Conservation (phyloP, 345 rosid genomes). For the Rubroshorea leprosula region DNA sequence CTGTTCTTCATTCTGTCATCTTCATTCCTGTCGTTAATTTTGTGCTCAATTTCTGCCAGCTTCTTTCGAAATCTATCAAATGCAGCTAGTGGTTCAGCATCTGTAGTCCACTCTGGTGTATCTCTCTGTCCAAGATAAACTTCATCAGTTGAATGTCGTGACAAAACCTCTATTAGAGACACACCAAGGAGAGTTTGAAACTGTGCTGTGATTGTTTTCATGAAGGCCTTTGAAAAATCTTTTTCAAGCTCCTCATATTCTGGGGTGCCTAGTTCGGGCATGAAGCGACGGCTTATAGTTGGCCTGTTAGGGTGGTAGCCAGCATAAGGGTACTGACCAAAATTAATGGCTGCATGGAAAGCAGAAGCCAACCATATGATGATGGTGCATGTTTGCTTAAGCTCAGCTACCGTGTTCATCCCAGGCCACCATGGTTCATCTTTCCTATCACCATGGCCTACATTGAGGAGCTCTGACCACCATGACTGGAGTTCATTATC, state of each 20-base stretch:
- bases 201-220: conserved; percentile 88
- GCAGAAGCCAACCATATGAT: conserved; percentile 94
- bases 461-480: conserved; percentile 70
- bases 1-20: conserved; percentile 63
- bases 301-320: conserved; percentile 97
- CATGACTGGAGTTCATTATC: conserved; percentile 79
- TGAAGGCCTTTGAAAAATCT: conserved; percentile 49
- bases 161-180: conserved; percentile 74
- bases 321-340: conserved; percentile 92
- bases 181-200: conserved; percentile 79
- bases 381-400: conserved; percentile 62
- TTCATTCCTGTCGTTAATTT: conserved; percentile 49
- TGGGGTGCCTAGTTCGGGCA: conserved; percentile 78
- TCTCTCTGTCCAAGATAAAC: conserved; percentile 86
- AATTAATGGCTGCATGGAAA: conserved; percentile 90
- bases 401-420: conserved; percentile 51
- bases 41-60: conserved; percentile 51
- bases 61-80: conserved; percentile 54
- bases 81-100: conserved; percentile 58
- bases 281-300: conserved; percentile 77
- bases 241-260: conserved; percentile 56
- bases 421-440: conserved; percentile 77
- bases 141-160: conserved; percentile 83
- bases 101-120: conserved; percentile 62
- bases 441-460: conserved; percentile 79